Evolutionary conservation across 164 flowering plant genomes (phyloP).

Genomic region (Santalum album): DNA sequence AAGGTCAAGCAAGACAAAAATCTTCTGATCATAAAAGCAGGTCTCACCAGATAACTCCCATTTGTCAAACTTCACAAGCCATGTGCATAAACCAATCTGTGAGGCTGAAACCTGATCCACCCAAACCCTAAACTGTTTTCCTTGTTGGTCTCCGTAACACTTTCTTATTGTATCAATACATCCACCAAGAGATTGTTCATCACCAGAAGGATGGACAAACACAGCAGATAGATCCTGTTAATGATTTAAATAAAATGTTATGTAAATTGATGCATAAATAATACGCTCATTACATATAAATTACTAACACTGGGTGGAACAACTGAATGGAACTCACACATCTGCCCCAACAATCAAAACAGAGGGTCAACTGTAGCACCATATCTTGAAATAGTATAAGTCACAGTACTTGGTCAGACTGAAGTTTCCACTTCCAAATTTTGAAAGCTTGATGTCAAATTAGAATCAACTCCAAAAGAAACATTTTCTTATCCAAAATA

Average conservation of each 20-base stretch:
- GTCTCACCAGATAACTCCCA: slow-evolving; percentile 60
- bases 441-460: too few relatives aligned
- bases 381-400: too few relatives aligned
- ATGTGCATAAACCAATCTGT: slow-evolving; percentile 43
- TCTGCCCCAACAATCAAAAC: too few relatives aligned
- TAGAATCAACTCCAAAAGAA: too few relatives aligned
- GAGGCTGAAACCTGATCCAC: slow-evolving; percentile 48
- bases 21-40: not conserved
- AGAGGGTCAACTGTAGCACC: too few relatives aligned
- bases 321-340: too few relatives aligned
- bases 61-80: slow-evolving; percentile 67
- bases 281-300: too few relatives aligned
- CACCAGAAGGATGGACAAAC: slow-evolving; percentile 58
- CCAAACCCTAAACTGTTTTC: slow-evolving; percentile 53
- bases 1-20: not conserved
- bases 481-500: too few relatives aligned
- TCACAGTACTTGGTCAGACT: too few relatives aligned
- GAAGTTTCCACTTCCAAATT: too few relatives aligned
- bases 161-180: slow-evolving; percentile 26
- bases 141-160: slow-evolving; percentile 52
- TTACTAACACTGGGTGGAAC: too few relatives aligned
- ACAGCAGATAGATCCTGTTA: slow-evolving; percentile 42
- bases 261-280: slow-evolving; percentile 3
- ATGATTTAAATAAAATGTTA: not conserved
- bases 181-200: slow-evolving; percentile 31